Conservation (phyloP, 805 yeast genomes). For the Maudiozyma barnettii region DNA sequence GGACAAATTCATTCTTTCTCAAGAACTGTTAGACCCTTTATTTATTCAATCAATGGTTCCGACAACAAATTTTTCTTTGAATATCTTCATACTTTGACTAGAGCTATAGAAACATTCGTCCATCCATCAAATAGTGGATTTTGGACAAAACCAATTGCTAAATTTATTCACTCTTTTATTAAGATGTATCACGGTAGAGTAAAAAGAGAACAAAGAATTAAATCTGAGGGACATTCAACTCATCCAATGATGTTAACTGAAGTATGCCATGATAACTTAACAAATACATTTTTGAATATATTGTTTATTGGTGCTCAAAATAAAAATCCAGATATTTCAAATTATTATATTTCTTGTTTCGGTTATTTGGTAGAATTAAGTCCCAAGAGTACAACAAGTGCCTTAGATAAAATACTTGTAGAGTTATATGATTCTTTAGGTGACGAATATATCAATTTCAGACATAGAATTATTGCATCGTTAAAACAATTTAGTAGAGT, state of each 20-base stretch:
- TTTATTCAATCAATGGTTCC: slow-evolving; percentile 53
- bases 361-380: slow-evolving; percentile 55
- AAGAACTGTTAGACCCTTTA: slow-evolving; percentile 37
- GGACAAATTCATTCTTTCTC: slow-evolving; percentile 36
- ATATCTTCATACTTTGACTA: slow-evolving; percentile 44
- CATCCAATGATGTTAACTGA: slow-evolving; percentile 22
- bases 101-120: slow-evolving; percentile 66
- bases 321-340: slow-evolving; percentile 49
- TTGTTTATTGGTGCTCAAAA: slow-evolving; percentile 68
- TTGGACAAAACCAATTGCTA: slow-evolving; percentile 69
- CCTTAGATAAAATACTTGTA: slow-evolving; percentile 45
- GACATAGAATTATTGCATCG: slow-evolving; percentile 73
- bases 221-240: slow-evolving; percentile 10
- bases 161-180: slow-evolving; percentile 51
- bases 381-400: slow-evolving; percentile 34
- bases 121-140: slow-evolving; percentile 88
- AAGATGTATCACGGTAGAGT: slow-evolving; percentile 51
- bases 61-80: slow-evolving; percentile 39
- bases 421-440: slow-evolving; percentile 73
- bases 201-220: slow-evolving; percentile 40
- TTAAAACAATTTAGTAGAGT: slow-evolving; percentile 57
- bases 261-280: slow-evolving; percentile 29
- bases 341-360: slow-evolving; percentile 49
- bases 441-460: slow-evolving; percentile 55
- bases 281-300: slow-evolving; percentile 38